phyloP scores from a whole-genome alignment of 352 stramenopile genomes.

The Globisporangium nunn region DNA sequence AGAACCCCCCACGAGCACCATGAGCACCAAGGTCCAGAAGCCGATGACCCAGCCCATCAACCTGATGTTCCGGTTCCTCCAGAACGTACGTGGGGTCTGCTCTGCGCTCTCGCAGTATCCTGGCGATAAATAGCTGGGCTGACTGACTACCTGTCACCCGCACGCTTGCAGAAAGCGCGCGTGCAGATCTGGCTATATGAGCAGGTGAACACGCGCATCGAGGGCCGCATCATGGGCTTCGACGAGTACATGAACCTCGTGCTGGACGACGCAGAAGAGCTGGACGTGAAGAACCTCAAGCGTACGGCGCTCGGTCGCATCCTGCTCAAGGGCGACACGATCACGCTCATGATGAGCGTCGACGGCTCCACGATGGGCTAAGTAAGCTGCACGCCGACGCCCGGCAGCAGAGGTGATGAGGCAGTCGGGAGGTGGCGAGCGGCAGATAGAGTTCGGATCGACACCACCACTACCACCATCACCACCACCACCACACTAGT shows the following conservation, averaged over 20 bases:
- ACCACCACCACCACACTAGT: too few species aligned
- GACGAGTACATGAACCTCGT: slow-evolving; percentile 99
- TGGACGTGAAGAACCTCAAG: slow-evolving; percentile 94
- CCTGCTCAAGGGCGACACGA: slow-evolving; percentile 99
- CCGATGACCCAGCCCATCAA: slow-evolving; percentile 99
- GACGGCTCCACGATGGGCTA: slow-evolving; percentile 20
- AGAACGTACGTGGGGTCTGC: slow-evolving; percentile 78
- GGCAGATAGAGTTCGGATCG: too few species aligned
- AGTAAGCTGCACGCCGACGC: background rate
- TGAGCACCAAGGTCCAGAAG: slow-evolving; percentile 95
- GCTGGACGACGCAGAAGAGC: slow-evolving; percentile 96
- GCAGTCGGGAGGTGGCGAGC: background rate
- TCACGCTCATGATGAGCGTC: slow-evolving; percentile 97
- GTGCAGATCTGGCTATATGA: slow-evolving; percentile 99
- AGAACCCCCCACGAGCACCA: slow-evolving; percentile 26
- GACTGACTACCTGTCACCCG: too few species aligned
- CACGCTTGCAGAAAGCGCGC: slow-evolving; percentile 80
- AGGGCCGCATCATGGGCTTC: slow-evolving; percentile 98
- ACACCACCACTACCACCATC: too few species aligned
- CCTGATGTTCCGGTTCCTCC: slow-evolving; percentile 98
- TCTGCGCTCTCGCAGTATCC: too few species aligned
- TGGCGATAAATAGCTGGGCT: background rate
- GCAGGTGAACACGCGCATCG: slow-evolving; percentile 96
- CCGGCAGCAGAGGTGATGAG: too few species aligned
- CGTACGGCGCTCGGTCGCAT: slow-evolving; percentile 94